A percentile compares a stretch with the other conserved stretches of the same genome.
Evolutionary conservation across 2,329 filamentous ascomycete genomes (phyloP).

Genomic region (Raffaelea ambrosiae): DNA sequence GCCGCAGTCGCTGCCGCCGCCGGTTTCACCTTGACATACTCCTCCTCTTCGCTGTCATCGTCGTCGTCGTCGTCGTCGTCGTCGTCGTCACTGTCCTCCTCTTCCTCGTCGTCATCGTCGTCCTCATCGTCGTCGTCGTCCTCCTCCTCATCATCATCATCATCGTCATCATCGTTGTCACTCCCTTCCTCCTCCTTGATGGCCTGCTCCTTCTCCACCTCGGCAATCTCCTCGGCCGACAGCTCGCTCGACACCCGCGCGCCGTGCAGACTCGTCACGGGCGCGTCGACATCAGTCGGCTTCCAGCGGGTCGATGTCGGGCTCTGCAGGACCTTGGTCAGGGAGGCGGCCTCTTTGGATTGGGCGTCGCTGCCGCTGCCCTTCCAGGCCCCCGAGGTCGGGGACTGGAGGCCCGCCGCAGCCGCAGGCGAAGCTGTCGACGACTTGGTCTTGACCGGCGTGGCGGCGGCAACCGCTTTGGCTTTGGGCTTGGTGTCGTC

Average conservation of each 20-base stretch:
- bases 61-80: background rate
- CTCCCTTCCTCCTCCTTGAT: conserved; percentile 30
- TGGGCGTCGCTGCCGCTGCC: background rate
- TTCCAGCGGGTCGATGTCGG: conserved; percentile 30
- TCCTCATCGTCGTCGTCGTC: conserved; percentile 16
- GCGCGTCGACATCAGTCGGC: conserved; percentile 21
- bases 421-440: conserved; percentile 1
- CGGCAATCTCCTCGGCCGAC: conserved; percentile 29
- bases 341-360: conserved; percentile 11
- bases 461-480: background rate
- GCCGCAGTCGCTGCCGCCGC: background rate
- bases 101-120: conserved; percentile 16
- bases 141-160: conserved; percentile 19
- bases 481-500: background rate
- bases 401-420: conserved; percentile 32
- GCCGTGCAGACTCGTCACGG: conserved; percentile 24
- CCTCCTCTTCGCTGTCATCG: background rate
- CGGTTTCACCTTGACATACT: background rate
- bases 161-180: conserved; percentile 24
- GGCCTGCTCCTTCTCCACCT: conserved; percentile 28
- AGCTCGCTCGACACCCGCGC: conserved; percentile 21
- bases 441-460: conserved; percentile 1
- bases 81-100: background rate
- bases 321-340: conserved; percentile 30
- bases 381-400: conserved; percentile 35